Base-by-base conservation (phyloP, 1,139 yeast species). In the Candida buenavistaensis region DNA sequence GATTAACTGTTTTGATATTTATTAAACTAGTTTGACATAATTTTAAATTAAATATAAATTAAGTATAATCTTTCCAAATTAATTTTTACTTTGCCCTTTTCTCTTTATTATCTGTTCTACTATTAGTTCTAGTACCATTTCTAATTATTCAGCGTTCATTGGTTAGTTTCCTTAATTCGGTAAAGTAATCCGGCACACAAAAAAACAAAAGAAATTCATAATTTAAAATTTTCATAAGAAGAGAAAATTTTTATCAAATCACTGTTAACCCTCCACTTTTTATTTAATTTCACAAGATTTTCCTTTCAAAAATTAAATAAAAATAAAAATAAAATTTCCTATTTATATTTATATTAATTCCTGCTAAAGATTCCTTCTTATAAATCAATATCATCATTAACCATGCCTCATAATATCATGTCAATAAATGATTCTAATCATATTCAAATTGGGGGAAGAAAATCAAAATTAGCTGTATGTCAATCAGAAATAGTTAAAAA, bases 381-480 rank as follows among this genome's bases (percentile, higher is more conserved):
- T 11, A 16, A 16, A 16, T 10, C 13, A 7, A 16, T 16, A 15
- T 17, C n/a, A n/a, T 15, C 16, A 8, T 13, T n/a, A 25, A 23
- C 15, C 15, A 44, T 45, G 49, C 49, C 49, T 31, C 49, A 45
- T 30, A 38, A 39, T 37, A 44, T 37, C 29, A 43, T 38, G 44
- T 37, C 38, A 17, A 35, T 33, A 13, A 23, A 36, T 34, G 33
- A 40, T 30, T 13, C 35, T 19, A 43, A 55, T 38, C 65, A 61
- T 45, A 53, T 70, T 27, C 72, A 70, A 43, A 82, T 92, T 25
- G 98, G 97, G 25, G 96, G 97, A 21, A 78, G 98, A 55, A 83
- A 84, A 58, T 87, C 96, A 14, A 72, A 76, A 46, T 69, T 92
- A 44, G 98, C 98, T 1, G 89, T 92, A 13, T 76, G 77, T 7